phyloP scores from a whole-genome alignment of 192 early-diverging fungal species.

The Geosiphon pyriformis region DNA sequence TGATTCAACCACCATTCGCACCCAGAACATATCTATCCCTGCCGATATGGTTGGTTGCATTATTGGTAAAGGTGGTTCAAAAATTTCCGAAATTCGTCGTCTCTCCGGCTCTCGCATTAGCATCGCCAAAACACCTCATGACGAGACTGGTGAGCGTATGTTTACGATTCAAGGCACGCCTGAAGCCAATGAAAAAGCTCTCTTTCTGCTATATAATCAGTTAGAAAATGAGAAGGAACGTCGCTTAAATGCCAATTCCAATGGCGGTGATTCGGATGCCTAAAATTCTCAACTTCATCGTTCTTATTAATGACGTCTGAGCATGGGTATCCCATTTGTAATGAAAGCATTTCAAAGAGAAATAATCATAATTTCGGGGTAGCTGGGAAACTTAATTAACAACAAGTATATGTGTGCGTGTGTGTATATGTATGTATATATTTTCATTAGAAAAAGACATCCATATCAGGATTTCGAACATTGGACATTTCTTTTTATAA shows the following conservation, averaged over 20 bases:
- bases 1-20: slow-evolving; percentile 56
- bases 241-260: slow-evolving; percentile 47
- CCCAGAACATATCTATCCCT: slow-evolving; percentile 87
- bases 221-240: slow-evolving; percentile 85
- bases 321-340: background rate
- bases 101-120: slow-evolving; percentile 81
- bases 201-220: slow-evolving; percentile 85
- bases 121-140: slow-evolving; percentile 79
- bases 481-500: no score
- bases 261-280: slow-evolving; percentile 16
- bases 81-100: slow-evolving; percentile 76
- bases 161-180: slow-evolving; percentile 88
- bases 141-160: slow-evolving; percentile 77
- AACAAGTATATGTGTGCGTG: slow-evolving; percentile 4
- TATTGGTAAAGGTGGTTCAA: slow-evolving; percentile 88
- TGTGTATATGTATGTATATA: slow-evolving; percentile 15
- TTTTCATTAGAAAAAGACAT: slow-evolving; percentile 15
- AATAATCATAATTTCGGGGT: background rate
- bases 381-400: background rate
- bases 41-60: slow-evolving; percentile 96
- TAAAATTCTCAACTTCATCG: background rate
- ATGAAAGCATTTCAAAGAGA: background rate
- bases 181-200: slow-evolving; percentile 84
- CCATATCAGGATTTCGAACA: slow-evolving; percentile 8
- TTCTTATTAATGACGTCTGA: background rate